Evolutionary conservation across 83 land plant species (phyloP).

Genomic region (Diphasiastrum complanatum): DNA sequence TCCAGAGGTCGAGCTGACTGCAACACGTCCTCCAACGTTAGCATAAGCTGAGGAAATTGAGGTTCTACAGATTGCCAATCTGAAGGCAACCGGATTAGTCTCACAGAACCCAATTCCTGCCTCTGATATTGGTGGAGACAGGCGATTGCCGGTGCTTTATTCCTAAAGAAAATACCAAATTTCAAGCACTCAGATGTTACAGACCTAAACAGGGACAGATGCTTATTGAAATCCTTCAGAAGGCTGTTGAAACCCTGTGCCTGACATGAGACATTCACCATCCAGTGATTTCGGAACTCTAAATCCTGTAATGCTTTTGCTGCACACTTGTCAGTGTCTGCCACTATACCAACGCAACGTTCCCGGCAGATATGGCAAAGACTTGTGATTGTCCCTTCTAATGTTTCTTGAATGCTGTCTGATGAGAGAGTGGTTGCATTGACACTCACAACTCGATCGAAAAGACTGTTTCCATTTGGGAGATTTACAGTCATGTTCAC

Average conservation of each 20-base stretch:
- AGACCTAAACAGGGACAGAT: constrained; percentile 44
- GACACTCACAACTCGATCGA: constrained; percentile 48
- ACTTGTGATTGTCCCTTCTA: constrained; percentile 47
- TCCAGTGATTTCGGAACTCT: constrained; percentile 66
- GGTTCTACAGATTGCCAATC: constrained; percentile 11
- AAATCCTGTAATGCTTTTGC: constrained; percentile 62
- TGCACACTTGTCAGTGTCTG: constrained; percentile 60
- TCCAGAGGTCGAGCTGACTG: constrained; percentile 15
- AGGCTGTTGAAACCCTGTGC: constrained; percentile 55
- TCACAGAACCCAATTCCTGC: constrained; percentile 2
- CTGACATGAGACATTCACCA: constrained; percentile 87
- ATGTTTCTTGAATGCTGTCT: constrained; percentile 58
- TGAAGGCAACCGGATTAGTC: background rate
- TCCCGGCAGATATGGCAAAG: constrained; percentile 41
- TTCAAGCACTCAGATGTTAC: constrained; percentile 51
- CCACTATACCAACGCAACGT: constrained; percentile 82
- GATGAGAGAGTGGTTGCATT: constrained; percentile 30
- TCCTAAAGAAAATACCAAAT: constrained; percentile 36
- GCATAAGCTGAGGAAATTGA: constrained; percentile 8
- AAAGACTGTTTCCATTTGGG: constrained; percentile 88
- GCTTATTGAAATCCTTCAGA: constrained; percentile 67
- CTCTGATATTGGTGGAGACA: constrained; percentile 24
- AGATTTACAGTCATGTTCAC: constrained; percentile 73
- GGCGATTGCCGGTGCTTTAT: constrained; percentile 12
- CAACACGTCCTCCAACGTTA: constrained; percentile 17